These are phyloP conservation scores for Dryadomyces sulphureus DNA, from an alignment of 2,329 filamentous ascomycete species.

Conservation along the genomic window DNA sequence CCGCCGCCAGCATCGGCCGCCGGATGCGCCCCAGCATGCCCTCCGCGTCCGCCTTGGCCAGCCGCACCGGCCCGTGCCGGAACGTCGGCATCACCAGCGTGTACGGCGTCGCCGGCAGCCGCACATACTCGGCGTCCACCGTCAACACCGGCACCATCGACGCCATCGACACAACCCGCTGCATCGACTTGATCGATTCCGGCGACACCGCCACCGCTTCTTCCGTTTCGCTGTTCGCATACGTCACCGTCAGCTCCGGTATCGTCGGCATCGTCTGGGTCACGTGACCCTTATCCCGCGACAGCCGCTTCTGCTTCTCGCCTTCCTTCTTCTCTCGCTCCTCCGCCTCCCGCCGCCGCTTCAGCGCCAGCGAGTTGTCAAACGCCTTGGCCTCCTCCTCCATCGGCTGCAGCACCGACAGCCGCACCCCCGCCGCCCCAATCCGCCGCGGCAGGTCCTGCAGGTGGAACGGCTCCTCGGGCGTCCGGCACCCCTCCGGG, in stretches of 20 bases:
- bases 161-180: neutral
- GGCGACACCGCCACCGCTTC: neutral
- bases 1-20: constrained; percentile 17
- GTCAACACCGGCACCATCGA: constrained; percentile 2
- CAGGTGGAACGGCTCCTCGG: constrained; percentile 34
- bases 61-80: constrained; percentile 39
- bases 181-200: neutral
- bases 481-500: constrained; percentile 22
- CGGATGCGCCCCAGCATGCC: neutral
- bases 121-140: constrained; percentile 26
- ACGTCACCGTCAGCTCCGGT: constrained; percentile 21
- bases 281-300: neutral
- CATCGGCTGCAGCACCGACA: constrained; percentile 15
- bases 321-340: constrained; percentile 4
- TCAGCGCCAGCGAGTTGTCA: constrained; percentile 4
- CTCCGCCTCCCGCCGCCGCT: neutral
- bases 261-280: constrained; percentile 20
- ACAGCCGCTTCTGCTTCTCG: neutral
- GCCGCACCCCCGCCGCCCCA: constrained; percentile 21
- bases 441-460: constrained; percentile 30
- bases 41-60: constrained; percentile 27
- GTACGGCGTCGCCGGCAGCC: constrained; percentile 31
- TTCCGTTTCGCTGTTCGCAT: constrained; percentile 2
- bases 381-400: constrained; percentile 15
- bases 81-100: constrained; percentile 33